Evolutionary conservation across 2,329 filamentous ascomycete species (phyloP), one percentile per base, ranked within the genome.

Genomic region (Ophiostoma sp.): DNA sequence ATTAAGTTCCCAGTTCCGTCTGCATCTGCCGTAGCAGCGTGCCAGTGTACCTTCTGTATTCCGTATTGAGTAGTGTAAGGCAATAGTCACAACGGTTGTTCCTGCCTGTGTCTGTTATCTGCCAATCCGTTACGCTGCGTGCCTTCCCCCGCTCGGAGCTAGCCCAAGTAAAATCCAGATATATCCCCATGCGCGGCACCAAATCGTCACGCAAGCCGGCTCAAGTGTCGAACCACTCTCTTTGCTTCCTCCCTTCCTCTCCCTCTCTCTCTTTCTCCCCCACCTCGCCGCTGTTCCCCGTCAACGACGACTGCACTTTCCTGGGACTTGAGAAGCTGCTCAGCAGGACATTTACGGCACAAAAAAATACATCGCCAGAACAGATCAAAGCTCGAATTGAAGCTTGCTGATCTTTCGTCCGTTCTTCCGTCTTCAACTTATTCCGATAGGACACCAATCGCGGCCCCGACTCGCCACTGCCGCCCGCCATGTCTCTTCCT

Each of bases 401-500:
- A 33, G 64, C 42, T 33, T 48, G 28, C 15, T 42, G 45, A 42
- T 63, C 59, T 50, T 5, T 31, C 48, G 39, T 72, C 22, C 15
- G 1, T 52, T 22, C 31, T 6, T 25, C 36, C 22, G 8, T 55
- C 25, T 1, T 25, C 33, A 36, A 36, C 45, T 66, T 17, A 15
- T 59, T 19, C n/a, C 48, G 59, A 72, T 31, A 42, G 11, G 36
- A 64, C 48, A 15, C n/a, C 31, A 33, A 22, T 28, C 36, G 55
- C 33, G 22, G 22, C 28, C n/a, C 25, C 22, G 3, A 6, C 11
- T 22, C 33, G 5, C 52, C 57, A 36, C 52, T n/a, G 7, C 25
- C 48, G 36, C 28, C 15, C 45, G 75, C 74, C 80, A 88, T 89
- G 87, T 85, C 85, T 78, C 78, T 85, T 76, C 78, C 83, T 61